phyloP scores from a whole-genome alignment of 2,329 filamentous ascomycete species.

The Drechslera avenae region DNA sequence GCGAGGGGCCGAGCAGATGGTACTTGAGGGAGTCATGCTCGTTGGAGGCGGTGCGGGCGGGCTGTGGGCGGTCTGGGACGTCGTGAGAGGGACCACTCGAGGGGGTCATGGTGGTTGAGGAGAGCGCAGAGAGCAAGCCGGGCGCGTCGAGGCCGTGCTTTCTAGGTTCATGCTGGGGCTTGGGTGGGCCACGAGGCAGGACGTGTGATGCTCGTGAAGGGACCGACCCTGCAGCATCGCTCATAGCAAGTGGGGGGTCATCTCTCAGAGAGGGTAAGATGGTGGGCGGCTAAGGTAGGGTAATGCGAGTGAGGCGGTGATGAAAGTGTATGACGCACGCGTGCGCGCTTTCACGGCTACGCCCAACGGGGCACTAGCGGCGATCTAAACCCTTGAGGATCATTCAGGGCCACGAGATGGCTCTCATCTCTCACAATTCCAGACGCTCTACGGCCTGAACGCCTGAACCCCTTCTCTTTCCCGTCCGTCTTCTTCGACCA shows the following conservation, averaged over 20 bases:
- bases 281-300: conserved; percentile 18
- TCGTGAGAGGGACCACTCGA: neutral
- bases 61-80: conserved; percentile 21
- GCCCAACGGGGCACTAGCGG: conserved; percentile 17
- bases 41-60: conserved; percentile 22
- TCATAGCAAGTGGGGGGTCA: conserved; percentile 34
- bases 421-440: conserved; percentile 25
- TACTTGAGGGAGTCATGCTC: conserved; percentile 79
- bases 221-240: conserved; percentile 20
- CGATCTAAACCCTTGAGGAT: conserved; percentile 15
- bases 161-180: conserved; percentile 18
- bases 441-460: conserved; percentile 7
- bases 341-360: conserved; percentile 22
- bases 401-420: conserved; percentile 20
- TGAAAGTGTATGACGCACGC: conserved; percentile 20
- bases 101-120: conserved; percentile 22
- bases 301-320: conserved; percentile 8
- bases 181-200: conserved; percentile 10
- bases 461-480: conserved; percentile 17
- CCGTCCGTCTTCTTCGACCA: conserved; percentile 21
- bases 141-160: conserved; percentile 18
- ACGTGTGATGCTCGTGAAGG: conserved; percentile 19
- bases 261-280: conserved; percentile 9
- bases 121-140: conserved; percentile 6
- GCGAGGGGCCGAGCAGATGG: conserved; percentile 82